Evolutionary conservation across 2,329 filamentous ascomycete species (phyloP).

Genomic region (Neocatenulostroma microsporum): DNA sequence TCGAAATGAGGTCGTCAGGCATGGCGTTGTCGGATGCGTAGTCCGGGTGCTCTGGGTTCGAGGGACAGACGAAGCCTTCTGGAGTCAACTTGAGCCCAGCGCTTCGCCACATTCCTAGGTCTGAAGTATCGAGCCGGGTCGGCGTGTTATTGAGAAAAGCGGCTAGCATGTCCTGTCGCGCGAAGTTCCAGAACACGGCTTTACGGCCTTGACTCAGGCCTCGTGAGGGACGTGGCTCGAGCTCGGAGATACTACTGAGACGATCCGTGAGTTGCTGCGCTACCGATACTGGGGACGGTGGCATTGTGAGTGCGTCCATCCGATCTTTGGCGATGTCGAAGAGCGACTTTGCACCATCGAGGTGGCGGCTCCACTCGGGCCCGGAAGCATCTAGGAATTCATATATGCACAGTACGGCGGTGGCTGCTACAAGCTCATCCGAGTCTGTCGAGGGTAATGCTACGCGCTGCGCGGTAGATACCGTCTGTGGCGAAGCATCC

Average conservation of each 20-base stretch:
- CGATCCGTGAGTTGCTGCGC: conserved; percentile 16
- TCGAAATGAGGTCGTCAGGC: conserved; percentile 57
- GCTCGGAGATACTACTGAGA: conserved; percentile 3
- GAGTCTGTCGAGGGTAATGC: conserved; percentile 36
- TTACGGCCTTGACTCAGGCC: conserved; percentile 48
- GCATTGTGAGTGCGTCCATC: conserved; percentile 39
- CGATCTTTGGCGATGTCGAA: conserved; percentile 49
- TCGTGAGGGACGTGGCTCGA: conserved; percentile 3
- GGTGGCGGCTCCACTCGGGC: conserved; percentile 55
- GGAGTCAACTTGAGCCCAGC: conserved; percentile 53
- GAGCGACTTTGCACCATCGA: conserved; percentile 58
- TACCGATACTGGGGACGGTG: conserved; percentile 30
- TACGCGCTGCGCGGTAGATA: conserved; percentile 14
- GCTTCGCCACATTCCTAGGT: conserved; percentile 56
- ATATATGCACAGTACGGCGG: conserved; percentile 59
- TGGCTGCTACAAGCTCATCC: conserved; percentile 57
- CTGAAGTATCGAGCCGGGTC: conserved; percentile 54
- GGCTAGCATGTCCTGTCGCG: conserved; percentile 57
- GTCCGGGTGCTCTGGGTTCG: conserved; percentile 39
- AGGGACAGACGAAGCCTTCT: conserved; percentile 44
- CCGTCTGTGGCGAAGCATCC: conserved; percentile 16
- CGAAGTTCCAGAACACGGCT: conserved; percentile 61
- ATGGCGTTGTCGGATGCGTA: conserved; percentile 40
- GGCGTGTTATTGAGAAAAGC: conserved; percentile 56
- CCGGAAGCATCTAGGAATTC: conserved; percentile 59